phyloP scores from a whole-genome alignment of 345 rosid genomes.

The Trapa incisa region DNA sequence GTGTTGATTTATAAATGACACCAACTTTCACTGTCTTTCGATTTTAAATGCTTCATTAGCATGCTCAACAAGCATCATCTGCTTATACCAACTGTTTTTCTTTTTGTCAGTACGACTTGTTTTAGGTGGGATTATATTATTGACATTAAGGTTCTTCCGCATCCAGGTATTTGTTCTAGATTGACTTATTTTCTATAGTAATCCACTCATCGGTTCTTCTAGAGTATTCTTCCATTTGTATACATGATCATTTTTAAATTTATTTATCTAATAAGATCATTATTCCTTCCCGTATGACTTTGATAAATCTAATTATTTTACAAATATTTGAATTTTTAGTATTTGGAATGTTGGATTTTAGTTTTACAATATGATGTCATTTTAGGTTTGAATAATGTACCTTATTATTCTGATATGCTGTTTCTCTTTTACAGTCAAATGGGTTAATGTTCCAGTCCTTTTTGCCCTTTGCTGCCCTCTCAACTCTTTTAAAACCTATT shows the following conservation, averaged over 20 bases:
- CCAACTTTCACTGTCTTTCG: background rate
- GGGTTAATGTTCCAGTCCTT: background rate
- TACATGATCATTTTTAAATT: background rate
- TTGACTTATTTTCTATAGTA: background rate
- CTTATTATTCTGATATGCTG: background rate
- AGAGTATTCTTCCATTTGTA: background rate
- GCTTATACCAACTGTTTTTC: background rate
- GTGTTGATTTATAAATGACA: background rate
- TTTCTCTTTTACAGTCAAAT: background rate
- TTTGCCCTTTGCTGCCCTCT: background rate
- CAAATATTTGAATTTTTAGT: background rate
- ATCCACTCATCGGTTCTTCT: background rate
- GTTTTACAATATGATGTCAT: background rate
- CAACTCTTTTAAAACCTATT: background rate
- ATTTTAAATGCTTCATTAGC: background rate
- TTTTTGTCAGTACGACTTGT: constrained; percentile 60
- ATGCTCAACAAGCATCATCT: background rate
- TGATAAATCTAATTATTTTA: background rate
- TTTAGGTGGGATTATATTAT: constrained; percentile 59
- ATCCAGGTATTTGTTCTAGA: constrained; percentile 45
- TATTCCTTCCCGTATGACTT: background rate
- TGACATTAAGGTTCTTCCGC: constrained; percentile 70
- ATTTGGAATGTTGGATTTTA: background rate
- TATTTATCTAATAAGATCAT: background rate
- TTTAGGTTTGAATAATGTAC: background rate